These are phyloP conservation scores for Trifolium dubium DNA, from an alignment of 306 rosid genomes.

Conservation along the genomic window DNA sequence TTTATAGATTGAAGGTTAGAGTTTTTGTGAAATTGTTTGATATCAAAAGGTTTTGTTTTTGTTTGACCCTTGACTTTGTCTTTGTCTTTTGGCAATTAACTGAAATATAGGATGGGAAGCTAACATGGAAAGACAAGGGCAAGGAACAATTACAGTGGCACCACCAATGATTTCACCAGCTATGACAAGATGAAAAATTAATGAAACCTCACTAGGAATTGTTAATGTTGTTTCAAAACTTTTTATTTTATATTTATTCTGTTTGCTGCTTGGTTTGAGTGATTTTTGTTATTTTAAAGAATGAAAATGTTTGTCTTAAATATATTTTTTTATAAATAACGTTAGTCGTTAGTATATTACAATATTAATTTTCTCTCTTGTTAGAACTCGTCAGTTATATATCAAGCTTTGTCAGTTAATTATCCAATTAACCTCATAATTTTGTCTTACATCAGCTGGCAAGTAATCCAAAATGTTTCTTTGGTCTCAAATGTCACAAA, in stretches of 20 bases:
- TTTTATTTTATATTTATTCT: background rate
- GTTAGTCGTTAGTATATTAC: no score
- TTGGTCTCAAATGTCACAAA: no score
- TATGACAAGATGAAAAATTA: conserved; percentile 56
- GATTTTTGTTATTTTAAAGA: conserved; percentile 13
- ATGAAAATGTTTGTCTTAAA: conserved; percentile 13
- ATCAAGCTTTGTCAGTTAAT: conserved; percentile 1
- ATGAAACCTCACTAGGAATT: background rate
- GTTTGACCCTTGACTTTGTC: background rate
- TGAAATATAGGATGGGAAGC: conserved; percentile 67
- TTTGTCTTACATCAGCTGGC: background rate
- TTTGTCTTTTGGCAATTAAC: conserved; percentile 15
- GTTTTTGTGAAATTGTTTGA: background rate
- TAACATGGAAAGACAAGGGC: conserved; percentile 57
- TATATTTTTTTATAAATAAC: no score
- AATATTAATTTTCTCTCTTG: no score
- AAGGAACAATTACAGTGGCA: conserved; percentile 23
- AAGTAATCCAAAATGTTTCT: background rate
- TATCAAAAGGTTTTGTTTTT: background rate
- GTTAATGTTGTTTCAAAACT: conserved; percentile 27
- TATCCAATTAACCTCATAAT: conserved; percentile 7
- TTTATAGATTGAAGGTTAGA: background rate
- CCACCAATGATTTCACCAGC: conserved; percentile 48
- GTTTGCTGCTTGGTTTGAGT: conserved; percentile 32
- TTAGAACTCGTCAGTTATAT: no score